Evolutionary conservation across 371 early-diverging fungal species (phyloP), one percentile per base, ranked within the genome.

Genomic region (Neoconidiobolus thromboides): DNA sequence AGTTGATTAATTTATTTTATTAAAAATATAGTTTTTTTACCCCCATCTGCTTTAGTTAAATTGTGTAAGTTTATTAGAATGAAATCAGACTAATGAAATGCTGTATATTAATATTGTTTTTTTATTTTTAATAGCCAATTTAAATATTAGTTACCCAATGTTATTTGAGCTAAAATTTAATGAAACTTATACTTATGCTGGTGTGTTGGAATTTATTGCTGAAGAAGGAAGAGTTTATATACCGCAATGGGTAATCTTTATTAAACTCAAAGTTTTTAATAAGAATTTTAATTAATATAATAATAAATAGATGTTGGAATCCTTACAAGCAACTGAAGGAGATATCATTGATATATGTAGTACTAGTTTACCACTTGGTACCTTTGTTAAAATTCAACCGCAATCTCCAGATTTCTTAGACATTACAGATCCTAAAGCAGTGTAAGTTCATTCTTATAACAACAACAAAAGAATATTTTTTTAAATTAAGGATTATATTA

Each of bases 131-230:
- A n/a, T 72, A 80, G 89, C 91, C 2, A 79, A 81, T 14, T 77
- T 92, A 38, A 82, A 93, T 65, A 88, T 93, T 60, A 83, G 81
- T 7, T 93, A 90, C 65, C 98, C 98, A 7, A 87, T 95, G 90
- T 69, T 90, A 38, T 96, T 97, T 67, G 76, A 80, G 61, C 70
- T 97, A 43, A 69, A 68, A 38, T 87, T 78, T 68, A 76, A 69
- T 54, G 64, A 64, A 14, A 70, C 67, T 10, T 26, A 26, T 50
- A 90, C 98, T 7, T 91, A 98, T 68, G 93, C 93, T 37, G 97
- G 99, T 66, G 99, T 99, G 1, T 81, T 98, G 3, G 99, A 99
- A 71, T 99, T 99, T 68, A 93, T 89, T 42, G 97, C 96, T 36
- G 93, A 95, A 65, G 96, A 96, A 72, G 98, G 96, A 26, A 76